phyloP scores from a whole-genome alignment of 768 basidiomycete genomes.

The Albatrellus ellisii region DNA sequence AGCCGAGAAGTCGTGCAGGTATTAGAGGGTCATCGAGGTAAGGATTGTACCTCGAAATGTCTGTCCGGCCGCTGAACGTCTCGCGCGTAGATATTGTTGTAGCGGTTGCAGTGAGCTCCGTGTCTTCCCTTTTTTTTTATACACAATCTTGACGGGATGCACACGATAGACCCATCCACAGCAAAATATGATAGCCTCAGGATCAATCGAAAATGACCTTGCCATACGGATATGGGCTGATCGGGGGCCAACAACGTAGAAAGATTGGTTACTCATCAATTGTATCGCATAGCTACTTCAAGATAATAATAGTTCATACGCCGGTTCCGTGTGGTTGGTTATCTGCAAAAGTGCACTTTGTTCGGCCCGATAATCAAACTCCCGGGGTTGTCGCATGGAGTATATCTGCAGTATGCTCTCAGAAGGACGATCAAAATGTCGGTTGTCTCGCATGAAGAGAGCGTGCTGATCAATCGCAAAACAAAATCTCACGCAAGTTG shows the following conservation, averaged over 20 bases:
- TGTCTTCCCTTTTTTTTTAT: conserved; percentile 2
- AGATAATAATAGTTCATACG: neutral
- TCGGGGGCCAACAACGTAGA: conserved; percentile 10
- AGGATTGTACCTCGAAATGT: neutral
- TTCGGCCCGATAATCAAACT: too few relatives aligned
- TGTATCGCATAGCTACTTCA: neutral
- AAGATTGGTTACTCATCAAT: neutral
- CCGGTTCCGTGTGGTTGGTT: neutral
- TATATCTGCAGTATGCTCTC: neutral
- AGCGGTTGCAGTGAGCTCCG: conserved; percentile 51
- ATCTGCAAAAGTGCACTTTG: neutral
- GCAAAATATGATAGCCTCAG: conserved; percentile 81
- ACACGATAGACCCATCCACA: conserved; percentile 61
- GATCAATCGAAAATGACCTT: conserved; percentile 75
- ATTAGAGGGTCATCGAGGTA: conserved; percentile 64
- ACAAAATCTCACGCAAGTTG: neutral
- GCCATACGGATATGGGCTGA: conserved; percentile 78
- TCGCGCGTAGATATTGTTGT: conserved; percentile 51
- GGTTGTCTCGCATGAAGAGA: neutral
- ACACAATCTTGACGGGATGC: conserved; percentile 1
- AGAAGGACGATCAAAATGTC: neutral
- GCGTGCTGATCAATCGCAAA: neutral
- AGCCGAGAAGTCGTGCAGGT: conserved; percentile 75
- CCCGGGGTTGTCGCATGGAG: neutral
- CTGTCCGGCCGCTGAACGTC: neutral